Evolutionary conservation across 768 basidiomycete genomes (phyloP).

Genomic region (Tricholoma furcatifolium): DNA sequence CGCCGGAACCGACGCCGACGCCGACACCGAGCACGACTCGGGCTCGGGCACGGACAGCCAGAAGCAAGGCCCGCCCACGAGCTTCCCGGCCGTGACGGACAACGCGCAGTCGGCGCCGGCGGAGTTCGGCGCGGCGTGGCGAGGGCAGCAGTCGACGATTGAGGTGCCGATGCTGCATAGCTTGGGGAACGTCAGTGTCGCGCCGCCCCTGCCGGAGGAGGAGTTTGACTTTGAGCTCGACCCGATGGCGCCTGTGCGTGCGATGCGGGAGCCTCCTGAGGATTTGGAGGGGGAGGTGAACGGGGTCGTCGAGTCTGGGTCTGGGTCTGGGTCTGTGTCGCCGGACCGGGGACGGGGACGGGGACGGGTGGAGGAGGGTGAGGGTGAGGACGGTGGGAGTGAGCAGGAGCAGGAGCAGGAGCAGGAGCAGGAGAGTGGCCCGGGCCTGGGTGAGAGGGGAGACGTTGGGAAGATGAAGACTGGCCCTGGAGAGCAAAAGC

Average conservation of each 20-base stretch:
- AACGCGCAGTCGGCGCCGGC: conserved; percentile 50
- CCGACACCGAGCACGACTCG: too few relatives aligned
- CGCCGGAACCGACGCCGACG: too few relatives aligned
- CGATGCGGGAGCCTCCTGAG: too few relatives aligned
- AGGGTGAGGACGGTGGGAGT: conserved; percentile 13
- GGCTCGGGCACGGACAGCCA: not conserved
- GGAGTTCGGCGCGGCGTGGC: conserved; percentile 40
- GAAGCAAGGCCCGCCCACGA: not conserved
- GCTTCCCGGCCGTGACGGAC: not conserved
- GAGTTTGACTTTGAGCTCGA: conserved; percentile 42
- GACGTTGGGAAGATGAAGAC: too few relatives aligned
- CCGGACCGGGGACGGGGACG: conserved; percentile 19
- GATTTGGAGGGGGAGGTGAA: too few relatives aligned
- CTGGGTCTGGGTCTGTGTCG: conserved; percentile 5
- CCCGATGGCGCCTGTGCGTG: conserved; percentile 35
- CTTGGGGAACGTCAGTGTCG: conserved; percentile 24
- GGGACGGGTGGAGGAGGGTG: conserved; percentile 26
- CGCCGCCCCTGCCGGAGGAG: not conserved
- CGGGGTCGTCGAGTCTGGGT: conserved; percentile 11
- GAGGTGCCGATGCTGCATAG: conserved; percentile 27
- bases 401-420: too few relatives aligned
- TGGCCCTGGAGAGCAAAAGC: too few relatives aligned
- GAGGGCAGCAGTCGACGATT: conserved; percentile 23
- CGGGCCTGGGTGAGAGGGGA: too few relatives aligned
- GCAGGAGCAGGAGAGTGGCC: too few relatives aligned